phyloP scores from a whole-genome alignment of 352 stramenopile genomes.

The Globisporangium polare region DNA sequence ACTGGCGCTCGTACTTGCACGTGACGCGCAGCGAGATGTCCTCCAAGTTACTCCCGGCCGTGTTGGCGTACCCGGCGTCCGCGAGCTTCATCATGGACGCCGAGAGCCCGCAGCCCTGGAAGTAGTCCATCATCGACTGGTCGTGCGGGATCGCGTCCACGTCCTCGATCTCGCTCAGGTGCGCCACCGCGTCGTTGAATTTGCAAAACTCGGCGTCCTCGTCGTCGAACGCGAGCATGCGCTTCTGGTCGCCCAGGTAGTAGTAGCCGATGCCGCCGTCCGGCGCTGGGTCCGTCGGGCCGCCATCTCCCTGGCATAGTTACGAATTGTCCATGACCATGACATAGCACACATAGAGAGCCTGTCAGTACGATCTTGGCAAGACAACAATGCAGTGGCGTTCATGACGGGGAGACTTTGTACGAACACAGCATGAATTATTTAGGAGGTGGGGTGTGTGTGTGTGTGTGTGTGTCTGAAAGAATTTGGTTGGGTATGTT shows the following conservation, averaged over 20 bases:
- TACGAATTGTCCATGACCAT: neutral
- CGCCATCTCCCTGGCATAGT: slow-evolving; percentile 58
- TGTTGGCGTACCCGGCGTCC: slow-evolving; percentile 79
- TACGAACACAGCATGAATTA: neutral
- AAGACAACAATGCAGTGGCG: too few species aligned
- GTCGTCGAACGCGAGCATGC: slow-evolving; percentile 71
- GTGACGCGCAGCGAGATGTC: slow-evolving; percentile 80
- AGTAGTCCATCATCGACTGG: slow-evolving; percentile 81
- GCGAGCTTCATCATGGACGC: slow-evolving; percentile 81
- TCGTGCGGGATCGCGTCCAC: slow-evolving; percentile 52
- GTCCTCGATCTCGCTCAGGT: slow-evolving; percentile 61
- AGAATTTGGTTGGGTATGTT: slow-evolving; percentile 36
- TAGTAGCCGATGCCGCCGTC: slow-evolving; percentile 84
- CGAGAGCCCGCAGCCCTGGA: slow-evolving; percentile 48
- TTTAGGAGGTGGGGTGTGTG: neutral
- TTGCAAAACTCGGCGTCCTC: slow-evolving; percentile 65
- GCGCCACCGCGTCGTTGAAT: slow-evolving; percentile 61
- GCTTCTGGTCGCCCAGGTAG: slow-evolving; percentile 84
- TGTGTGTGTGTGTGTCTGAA: neutral
- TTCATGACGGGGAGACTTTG: slow-evolving; percentile 3
- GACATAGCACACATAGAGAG: neutral
- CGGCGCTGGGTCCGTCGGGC: slow-evolving; percentile 60
- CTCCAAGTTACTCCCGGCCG: slow-evolving; percentile 52
- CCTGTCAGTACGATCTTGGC: neutral
- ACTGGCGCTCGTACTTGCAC: slow-evolving; percentile 80